A percentile compares a stretch with the other conserved stretches of the same genome.
Evolutionary conservation across 2,329 filamentous ascomycete genomes (phyloP).

Genomic region (Xylaria sp.): DNA sequence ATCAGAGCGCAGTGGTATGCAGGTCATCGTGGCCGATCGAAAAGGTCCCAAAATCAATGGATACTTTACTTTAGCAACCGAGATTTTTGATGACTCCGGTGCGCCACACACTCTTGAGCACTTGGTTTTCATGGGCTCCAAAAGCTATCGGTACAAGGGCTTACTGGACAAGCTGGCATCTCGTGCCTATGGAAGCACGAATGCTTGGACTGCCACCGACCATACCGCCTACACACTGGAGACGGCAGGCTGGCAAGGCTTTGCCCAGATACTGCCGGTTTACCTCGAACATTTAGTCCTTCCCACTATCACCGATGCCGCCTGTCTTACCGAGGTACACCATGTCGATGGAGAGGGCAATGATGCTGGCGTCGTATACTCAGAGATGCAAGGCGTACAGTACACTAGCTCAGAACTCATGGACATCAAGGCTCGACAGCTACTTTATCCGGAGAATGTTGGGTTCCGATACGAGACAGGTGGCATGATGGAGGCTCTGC

Average conservation of each 20-base stretch:
- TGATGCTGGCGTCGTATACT: conserved; percentile 96
- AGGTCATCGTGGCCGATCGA: conserved; percentile 84
- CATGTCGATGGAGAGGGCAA: conserved; percentile 91
- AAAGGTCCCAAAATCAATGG: conserved; percentile 93
- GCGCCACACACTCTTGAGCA: conserved; percentile 84
- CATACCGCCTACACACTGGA: conserved; percentile 95
- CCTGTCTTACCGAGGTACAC: conserved; percentile 92
- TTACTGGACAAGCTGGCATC: conserved; percentile 91
- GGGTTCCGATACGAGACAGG: conserved; percentile 98
- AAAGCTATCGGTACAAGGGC: conserved; percentile 89
- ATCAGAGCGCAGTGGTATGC: conserved; percentile 89
- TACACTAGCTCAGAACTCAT: conserved; percentile 81
- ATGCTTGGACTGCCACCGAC: conserved; percentile 95
- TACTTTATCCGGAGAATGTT: conserved; percentile 81
- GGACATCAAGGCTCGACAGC: conserved; percentile 71
- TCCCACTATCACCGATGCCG: conserved; percentile 86
- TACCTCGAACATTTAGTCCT: conserved; percentile 93
- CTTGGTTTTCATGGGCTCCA: conserved; percentile 83
- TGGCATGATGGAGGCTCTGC: conserved; percentile 87
- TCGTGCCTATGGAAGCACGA: conserved; percentile 86
- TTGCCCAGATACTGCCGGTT: conserved; percentile 87
- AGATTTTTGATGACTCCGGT: conserved; percentile 96
- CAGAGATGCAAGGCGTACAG: conserved; percentile 95
- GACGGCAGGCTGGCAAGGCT: conserved; percentile 94
- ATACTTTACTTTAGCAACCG: conserved; percentile 91